These are phyloP conservation scores for Pulveroboletus sp. DNA, from an alignment of 768 basidiomycete genomes.

Conservation along the genomic window DNA sequence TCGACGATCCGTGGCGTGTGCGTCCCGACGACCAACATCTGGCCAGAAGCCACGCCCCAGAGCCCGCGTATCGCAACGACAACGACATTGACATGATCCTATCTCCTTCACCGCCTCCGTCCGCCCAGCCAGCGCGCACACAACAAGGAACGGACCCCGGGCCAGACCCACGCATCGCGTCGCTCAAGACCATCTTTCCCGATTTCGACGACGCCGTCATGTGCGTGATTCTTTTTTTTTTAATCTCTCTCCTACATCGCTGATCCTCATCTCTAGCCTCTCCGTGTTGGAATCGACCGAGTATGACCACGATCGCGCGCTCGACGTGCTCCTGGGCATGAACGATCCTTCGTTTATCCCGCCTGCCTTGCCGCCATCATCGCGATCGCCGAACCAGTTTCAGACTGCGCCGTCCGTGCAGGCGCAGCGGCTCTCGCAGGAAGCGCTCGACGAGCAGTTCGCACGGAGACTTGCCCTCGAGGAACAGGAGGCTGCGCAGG, in stretches of 20 bases:
- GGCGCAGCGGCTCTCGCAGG: constrained; percentile 40
- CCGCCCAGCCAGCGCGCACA: neutral
- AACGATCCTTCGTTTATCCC: constrained; percentile 74
- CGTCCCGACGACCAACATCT: neutral
- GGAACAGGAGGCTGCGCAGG: constrained; percentile 40
- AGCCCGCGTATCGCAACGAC: neutral
- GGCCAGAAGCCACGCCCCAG: neutral
- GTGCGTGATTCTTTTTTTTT: constrained; percentile 37
- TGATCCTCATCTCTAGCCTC: constrained; percentile 36
- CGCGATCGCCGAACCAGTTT: neutral
- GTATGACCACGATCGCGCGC: constrained; percentile 69
- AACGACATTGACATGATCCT: constrained; percentile 16
- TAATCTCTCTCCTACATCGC: neutral
- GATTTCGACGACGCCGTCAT: constrained; percentile 74
- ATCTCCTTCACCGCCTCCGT: constrained; percentile 11
- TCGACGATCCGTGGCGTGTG: constrained; percentile 7
- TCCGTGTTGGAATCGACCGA: constrained; percentile 70
- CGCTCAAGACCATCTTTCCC: constrained; percentile 69
- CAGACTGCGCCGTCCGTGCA: constrained; percentile 24
- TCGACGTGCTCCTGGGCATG: constrained; percentile 79
- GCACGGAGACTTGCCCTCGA: constrained; percentile 70
- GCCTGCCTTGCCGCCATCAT: constrained; percentile 14
- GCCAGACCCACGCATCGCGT: constrained; percentile 48
- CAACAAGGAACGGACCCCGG: neutral
- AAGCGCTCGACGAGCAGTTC: constrained; percentile 75